Base-by-base conservation (phyloP, 768 basidiomycete genomes). In the Suillus plorans region DNA sequence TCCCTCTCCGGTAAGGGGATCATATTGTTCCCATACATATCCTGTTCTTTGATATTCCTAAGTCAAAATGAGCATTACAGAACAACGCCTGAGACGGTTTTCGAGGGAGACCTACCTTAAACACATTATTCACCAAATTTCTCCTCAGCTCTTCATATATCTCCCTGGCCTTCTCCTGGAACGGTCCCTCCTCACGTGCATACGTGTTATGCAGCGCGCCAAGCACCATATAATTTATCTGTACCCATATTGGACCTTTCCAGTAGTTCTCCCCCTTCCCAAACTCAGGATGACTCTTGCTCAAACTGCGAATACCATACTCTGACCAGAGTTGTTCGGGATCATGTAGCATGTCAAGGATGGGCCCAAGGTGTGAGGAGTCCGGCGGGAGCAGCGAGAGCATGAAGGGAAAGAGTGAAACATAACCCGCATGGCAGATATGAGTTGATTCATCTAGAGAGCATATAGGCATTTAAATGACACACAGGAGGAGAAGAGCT, bases 21-120 rank as follows among this genome's bases (percentile, higher is more conserved):
- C 90, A 74, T 98, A 99, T 76, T 98, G 97, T 77, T 99, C 96
- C 96, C 96, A 99, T 18, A 94, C 94, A 73, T 94, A 97, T 4
- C 95, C 95, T 4, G 95, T 97, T 36, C 91, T 85, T 72, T 94
- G 82, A 74, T 94, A 97, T 78, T 97, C 94, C 93, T 95, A 69
- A 16, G 59, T 36, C 57, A 47, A 44, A 56, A 61, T 63, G 37
- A 52, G 12, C 53, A 53, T 45, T 6, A 63, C 25, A 22, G 34
- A 53, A 50, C 20, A 60, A 56, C 45, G 14, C 6, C 13, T 14
- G 12, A 22, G 14, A 28, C 41, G 6, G 31, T 44, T 28, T 12
- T 20, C 16, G 6, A 56, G 42, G 20, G n/a, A n/a, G n/a, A 47
- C 77, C 25, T 67, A 84, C 88, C 79, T 85, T 86, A 80, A 78